Percentiles rank a stretch among this genome's conserved stretches.
phyloP scores from a whole-genome alignment of 2,329 filamentous ascomycete genomes.

The Leptographium flavum region DNA sequence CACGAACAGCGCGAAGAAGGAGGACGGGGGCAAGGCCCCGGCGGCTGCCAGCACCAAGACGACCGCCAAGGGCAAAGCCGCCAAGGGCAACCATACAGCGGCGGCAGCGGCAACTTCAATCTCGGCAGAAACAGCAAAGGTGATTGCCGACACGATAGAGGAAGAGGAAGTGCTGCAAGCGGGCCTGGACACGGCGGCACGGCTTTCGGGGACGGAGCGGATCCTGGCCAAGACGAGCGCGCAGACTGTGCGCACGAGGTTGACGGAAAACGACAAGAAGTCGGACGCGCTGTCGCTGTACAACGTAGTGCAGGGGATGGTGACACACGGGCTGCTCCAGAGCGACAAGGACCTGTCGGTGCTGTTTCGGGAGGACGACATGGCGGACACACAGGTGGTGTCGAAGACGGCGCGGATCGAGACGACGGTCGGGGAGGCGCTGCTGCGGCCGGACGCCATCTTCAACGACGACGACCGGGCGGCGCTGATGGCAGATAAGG shows the following conservation, averaged over 20 bases:
- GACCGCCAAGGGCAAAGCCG: not conserved
- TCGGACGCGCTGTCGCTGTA: not conserved
- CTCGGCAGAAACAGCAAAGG: not conserved
- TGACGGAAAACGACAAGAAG: too few species aligned
- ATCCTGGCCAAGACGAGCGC: not conserved
- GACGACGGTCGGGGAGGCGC: slow-evolving; percentile 6
- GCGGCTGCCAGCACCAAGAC: not conserved
- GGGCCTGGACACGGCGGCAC: slow-evolving; percentile 3
- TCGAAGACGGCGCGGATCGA: not conserved
- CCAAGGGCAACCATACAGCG: not conserved
- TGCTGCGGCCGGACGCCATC: slow-evolving; percentile 27
- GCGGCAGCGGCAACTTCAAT: not conserved
- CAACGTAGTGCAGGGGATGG: slow-evolving; percentile 12
- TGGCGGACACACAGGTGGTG: not conserved
- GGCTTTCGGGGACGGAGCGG: slow-evolving; percentile 3
- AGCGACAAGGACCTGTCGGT: not conserved
- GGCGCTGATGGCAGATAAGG: slow-evolving; percentile 37
- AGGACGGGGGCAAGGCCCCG: too few species aligned
- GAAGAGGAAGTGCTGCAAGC: slow-evolving; percentile 4
- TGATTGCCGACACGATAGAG: not conserved
- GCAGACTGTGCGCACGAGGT: too few species aligned
- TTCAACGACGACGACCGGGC: slow-evolving; percentile 41
- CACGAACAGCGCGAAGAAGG: not conserved
- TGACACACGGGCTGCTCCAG: slow-evolving; percentile 6
- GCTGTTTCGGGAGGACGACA: not conserved